Evolutionary conservation across 2,329 filamentous ascomycete genomes (phyloP).

Genomic region (Leptographium radiaticola): DNA sequence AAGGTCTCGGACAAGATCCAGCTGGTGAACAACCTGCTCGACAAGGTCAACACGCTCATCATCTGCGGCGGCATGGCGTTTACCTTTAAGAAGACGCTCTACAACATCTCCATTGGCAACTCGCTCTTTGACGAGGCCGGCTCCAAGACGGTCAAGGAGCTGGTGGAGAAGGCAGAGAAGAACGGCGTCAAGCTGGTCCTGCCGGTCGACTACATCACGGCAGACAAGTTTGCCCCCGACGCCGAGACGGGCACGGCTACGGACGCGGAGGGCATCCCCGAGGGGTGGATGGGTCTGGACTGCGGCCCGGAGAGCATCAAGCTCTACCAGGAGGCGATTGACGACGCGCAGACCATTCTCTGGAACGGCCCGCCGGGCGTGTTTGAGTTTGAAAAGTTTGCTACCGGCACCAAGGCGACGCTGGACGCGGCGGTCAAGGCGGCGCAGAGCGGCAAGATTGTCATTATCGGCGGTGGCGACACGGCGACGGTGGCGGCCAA

Average conservation of each 20-base stretch:
- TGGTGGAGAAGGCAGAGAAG: constrained; percentile 92
- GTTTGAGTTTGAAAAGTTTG: constrained; percentile 94
- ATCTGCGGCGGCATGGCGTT: constrained; percentile 98
- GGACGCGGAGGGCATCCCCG: constrained; percentile 79
- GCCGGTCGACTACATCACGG: constrained; percentile 89
- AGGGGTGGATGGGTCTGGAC: constrained; percentile 97
- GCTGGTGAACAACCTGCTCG: constrained; percentile 95
- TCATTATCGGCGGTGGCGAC: constrained; percentile 97
- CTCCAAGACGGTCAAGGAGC: constrained; percentile 74
- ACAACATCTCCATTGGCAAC: constrained; percentile 78
- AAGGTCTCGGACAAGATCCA: constrained; percentile 99
- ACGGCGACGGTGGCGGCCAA: constrained; percentile 96
- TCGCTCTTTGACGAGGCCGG: constrained; percentile 90
- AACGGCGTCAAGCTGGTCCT: constrained; percentile 93
- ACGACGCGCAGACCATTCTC: constrained; percentile 85
- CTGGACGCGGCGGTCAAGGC: constrained; percentile 79
- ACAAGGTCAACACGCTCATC: constrained; percentile 94
- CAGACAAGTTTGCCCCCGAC: constrained; percentile 84
- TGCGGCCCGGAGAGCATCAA: constrained; percentile 80
- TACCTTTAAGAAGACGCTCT: constrained; percentile 99
- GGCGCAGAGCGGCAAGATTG: constrained; percentile 67
- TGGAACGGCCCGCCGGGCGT: constrained; percentile 98
- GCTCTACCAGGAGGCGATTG: constrained; percentile 79
- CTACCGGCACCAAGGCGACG: constrained; percentile 80
- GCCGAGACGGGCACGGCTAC: constrained; percentile 71